Base-by-base conservation (phyloP, 2,329 filamentous ascomycete species). In the Triangularia setosa region DNA sequence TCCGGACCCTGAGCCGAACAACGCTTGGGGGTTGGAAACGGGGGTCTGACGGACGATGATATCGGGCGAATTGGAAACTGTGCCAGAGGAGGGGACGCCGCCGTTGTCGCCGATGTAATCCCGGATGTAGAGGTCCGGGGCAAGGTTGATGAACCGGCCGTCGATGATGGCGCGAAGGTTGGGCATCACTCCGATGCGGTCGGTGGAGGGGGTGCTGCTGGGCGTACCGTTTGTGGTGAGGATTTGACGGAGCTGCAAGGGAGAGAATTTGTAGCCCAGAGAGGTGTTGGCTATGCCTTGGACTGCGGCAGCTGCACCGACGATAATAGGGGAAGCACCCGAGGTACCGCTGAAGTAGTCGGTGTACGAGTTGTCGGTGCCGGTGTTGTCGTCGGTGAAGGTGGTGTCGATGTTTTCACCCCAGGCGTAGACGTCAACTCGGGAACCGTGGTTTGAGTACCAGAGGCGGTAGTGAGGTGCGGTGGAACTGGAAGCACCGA, bases 41-140 rank as follows among this genome's bases (percentile, higher is more conserved):
- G 64, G 40, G 16, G 53, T 33, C 11, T 63, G 64, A 5, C 64
- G 64, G 23, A 65, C 53, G 54, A 65, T 65, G 61, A 65, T 65
- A 57, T 65, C 64, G 1, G 64, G 64, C 23, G 56, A 60, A 23
- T 56, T 24, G 12, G 55, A 64, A 6, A 59, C 28, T 30, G 23
- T n/a, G 40, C 57, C 40, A 3, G 53, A 40, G 18, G 64, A 61
- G 5, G 40, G 40, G 16, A 44, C 44, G 16, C 18, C 40, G 24
- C 64, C 64, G 2, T 30, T 33, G 53, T 65, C 61, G 40, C 30
- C 40, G 40, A 61, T 44, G 28, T 64, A 25, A 58, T 65, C 64
- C 54, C 64, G 58, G 23, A 64, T 48, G 58, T 65, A 64, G 21
- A 64, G 8, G 54, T 65, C 64, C 9, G 58, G 16, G 23, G 60